Evolutionary conservation across 495 filamentous ascomycete species (phyloP), one percentile per base, ranked within the genome.

Genomic region (Penicillium desertorum): DNA sequence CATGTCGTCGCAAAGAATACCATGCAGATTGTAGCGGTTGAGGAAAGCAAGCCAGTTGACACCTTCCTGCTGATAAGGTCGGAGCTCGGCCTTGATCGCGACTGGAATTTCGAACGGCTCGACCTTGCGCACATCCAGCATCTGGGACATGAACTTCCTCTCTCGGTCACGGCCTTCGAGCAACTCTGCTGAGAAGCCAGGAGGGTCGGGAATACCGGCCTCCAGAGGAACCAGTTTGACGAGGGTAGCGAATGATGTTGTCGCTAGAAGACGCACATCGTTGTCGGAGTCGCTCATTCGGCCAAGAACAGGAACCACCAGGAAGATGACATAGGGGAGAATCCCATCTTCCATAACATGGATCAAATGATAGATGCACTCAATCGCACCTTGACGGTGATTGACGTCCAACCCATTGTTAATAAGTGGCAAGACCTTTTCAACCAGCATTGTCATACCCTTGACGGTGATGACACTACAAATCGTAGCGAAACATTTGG

Each of bases 231-330:
- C 94, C n/a, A 98, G 82, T 68, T 98, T 98, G 64, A 98, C 95
- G 5, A 98, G 79, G 0, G 93, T 98, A 1, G 94, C 94, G 62
- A 98, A 98, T 12, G 92, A 95, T 2, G 95, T 98, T 0, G 94
- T 98, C 3, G 94, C 92, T 54, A 98, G 88, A 22, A 98, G 83
- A 41, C 94, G 85, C 51, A 98, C 86, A 64, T 98, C 92, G 62
- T 92, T 92, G 71, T 98, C 93, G 0, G 93, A 94, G 70, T 98
- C 94, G 69, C 92, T 97, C 94, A 98, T 98, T n/a, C 94, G 86
- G 39, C 94, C 94, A 51, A 98, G 81, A 4, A 98, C 93, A 3
- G 94, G 94, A n/a, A 97, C 93, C 45, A 98, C 93, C 53, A 98
- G 83, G 84, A 98, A 98, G 63, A 98, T 97, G 54, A 98, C 94